Percentiles rank a stretch among this genome's conserved stretches.
These are phyloP conservation scores for Erodium chrysanthum DNA, from an alignment of 441 rosid species.

Conservation along the genomic window DNA sequence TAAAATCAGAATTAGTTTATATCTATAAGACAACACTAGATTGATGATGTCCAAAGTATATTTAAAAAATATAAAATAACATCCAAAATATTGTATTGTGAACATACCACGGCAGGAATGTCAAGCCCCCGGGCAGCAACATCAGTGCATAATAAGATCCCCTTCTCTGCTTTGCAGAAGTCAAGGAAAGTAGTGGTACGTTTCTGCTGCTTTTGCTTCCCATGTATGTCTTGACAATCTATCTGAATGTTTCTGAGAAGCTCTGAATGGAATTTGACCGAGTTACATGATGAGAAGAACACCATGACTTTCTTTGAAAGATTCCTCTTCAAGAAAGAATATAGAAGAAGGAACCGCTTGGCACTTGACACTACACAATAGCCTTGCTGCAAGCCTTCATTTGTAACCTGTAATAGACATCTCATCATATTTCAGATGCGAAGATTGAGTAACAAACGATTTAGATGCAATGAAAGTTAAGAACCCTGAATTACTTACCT, in stretches of 20 bases:
- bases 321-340: conserved; percentile 82
- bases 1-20: too few relatives aligned
- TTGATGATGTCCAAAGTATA: too few relatives aligned
- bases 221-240: conserved; percentile 77
- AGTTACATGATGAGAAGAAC: conserved; percentile 92
- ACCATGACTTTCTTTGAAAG: conserved; percentile 89
- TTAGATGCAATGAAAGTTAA: not conserved
- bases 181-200: conserved; percentile 86
- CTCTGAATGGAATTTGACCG: conserved; percentile 78
- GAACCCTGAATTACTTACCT: conserved; percentile 21
- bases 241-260: conserved; percentile 68
- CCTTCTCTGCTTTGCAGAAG: conserved; percentile 82
- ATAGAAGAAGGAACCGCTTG: conserved; percentile 72
- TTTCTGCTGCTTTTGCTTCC: conserved; percentile 85
- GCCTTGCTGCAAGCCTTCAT: conserved; percentile 91
- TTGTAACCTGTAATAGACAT: conserved; percentile 58
- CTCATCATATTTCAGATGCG: conserved; percentile 9
- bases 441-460: not conserved
- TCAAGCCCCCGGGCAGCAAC: conserved; percentile 99
- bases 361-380: conserved; percentile 77
- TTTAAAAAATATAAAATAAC: too few relatives aligned
- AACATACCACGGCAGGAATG: conserved; percentile 86
- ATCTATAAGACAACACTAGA: too few relatives aligned
- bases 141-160: conserved; percentile 88
- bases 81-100: not conserved